Percentiles rank a stretch among this genome's conserved stretches.
Evolutionary conservation across 2,329 filamentous ascomycete genomes (phyloP).

Genomic region (Penicillium sp.): DNA sequence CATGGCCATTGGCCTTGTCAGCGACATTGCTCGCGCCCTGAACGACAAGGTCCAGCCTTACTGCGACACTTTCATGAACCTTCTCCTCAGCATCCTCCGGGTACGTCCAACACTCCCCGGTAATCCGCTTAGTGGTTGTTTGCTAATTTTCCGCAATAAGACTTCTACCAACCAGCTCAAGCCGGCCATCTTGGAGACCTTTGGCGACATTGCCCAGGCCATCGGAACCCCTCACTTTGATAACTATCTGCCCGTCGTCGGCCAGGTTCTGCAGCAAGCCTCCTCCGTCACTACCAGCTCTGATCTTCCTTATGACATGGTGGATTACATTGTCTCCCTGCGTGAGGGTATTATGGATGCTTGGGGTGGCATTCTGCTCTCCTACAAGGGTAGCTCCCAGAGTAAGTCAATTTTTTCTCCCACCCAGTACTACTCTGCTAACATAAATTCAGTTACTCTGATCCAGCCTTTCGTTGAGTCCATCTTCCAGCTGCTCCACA

Average conservation of each 20-base stretch:
- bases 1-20: slow-evolving; percentile 96
- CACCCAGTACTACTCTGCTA: slow-evolving; percentile 10
- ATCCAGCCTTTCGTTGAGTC: slow-evolving; percentile 78
- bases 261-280: slow-evolving; percentile 91
- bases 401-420: slow-evolving; percentile 32
- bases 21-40: slow-evolving; percentile 90
- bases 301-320: slow-evolving; percentile 90
- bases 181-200: slow-evolving; percentile 95
- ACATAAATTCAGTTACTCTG: slow-evolving; percentile 59
- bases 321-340: slow-evolving; percentile 92
- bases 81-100: slow-evolving; percentile 86
- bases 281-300: slow-evolving; percentile 76
- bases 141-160: slow-evolving; percentile 4
- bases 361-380: slow-evolving; percentile 94
- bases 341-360: slow-evolving; percentile 99
- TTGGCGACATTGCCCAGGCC: slow-evolving; percentile 94
- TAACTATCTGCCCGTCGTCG: slow-evolving; percentile 88
- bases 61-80: slow-evolving; percentile 98
- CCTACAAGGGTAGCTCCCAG: slow-evolving; percentile 72
- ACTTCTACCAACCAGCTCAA: slow-evolving; percentile 87
- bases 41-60: slow-evolving; percentile 89
- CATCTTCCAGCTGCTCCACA: slow-evolving; percentile 84
- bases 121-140: background rate
- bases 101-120: slow-evolving; percentile 48
- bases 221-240: slow-evolving; percentile 90